Conservation (phyloP, 1,284 basidiomycete species). For the Porphyrellus sp. region DNA sequence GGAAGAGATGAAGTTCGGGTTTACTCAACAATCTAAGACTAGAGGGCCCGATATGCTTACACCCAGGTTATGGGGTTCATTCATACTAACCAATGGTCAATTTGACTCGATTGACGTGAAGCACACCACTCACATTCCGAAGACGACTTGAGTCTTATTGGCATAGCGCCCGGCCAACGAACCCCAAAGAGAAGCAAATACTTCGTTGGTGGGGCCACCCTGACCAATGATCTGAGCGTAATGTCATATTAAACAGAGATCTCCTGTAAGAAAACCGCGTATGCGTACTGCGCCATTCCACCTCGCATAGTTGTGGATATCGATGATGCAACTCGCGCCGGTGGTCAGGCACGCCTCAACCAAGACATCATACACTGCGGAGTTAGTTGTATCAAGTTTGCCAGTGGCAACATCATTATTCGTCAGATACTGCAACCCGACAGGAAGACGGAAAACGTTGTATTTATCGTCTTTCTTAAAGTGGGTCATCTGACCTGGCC, state of each 20-base stretch:
- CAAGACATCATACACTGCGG: slow-evolving; percentile 48
- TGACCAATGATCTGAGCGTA: slow-evolving; percentile 50
- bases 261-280: too few relatives aligned
- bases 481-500: slow-evolving; percentile 46
- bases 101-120: not conserved
- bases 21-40: too few relatives aligned
- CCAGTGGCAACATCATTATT: slow-evolving; percentile 40
- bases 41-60: slow-evolving; percentile 17
- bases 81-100: too few relatives aligned
- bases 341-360: slow-evolving; percentile 46
- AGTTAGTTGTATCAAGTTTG: slow-evolving; percentile 44
- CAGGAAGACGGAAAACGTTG: slow-evolving; percentile 45
- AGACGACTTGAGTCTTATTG: slow-evolving; percentile 49
- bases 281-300: slow-evolving; percentile 44
- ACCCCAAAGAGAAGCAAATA: slow-evolving; percentile 55
- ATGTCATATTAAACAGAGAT: not conserved
- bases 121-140: slow-evolving; percentile 43
- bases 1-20: too few relatives aligned
- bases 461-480: slow-evolving; percentile 44
- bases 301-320: slow-evolving; percentile 60
- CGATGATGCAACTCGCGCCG: slow-evolving; percentile 51
- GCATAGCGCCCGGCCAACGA: slow-evolving; percentile 52
- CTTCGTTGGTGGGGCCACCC: slow-evolving; percentile 54
- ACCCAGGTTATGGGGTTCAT: slow-evolving; percentile 51
- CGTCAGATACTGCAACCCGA: slow-evolving; percentile 51